A percentile compares a stretch with the other conserved stretches of the same genome.
Evolutionary conservation across 305 asterid species (phyloP).

Genomic region (Solanum chacoense): DNA sequence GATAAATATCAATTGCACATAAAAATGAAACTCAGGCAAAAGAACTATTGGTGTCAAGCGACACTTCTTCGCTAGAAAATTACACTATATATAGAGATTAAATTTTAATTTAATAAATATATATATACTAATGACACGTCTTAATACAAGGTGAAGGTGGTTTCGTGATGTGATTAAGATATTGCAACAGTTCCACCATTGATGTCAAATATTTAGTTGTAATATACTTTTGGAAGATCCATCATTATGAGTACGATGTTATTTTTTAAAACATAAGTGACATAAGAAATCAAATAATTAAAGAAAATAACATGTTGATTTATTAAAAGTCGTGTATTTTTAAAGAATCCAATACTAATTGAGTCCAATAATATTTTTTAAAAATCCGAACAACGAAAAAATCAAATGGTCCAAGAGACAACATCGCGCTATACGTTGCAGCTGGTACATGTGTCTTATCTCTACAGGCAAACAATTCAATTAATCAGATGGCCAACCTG

Average conservation of each 20-base stretch:
- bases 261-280: neutral
- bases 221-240: neutral
- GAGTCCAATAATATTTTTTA: rapidly evolving
- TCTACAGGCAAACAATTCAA: neutral
- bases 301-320: neutral
- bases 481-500: neutral
- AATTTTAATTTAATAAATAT: too few relatives aligned
- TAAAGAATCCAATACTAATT: rapidly evolving
- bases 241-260: neutral
- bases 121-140: too few relatives aligned
- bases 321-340: neutral
- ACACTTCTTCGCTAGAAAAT: too few relatives aligned
- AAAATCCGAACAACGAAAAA: neutral
- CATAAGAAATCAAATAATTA: neutral
- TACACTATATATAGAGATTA: too few relatives aligned
- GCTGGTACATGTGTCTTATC: neutral
- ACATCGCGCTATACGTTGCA: neutral
- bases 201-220: neutral
- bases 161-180: too few relatives aligned
- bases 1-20: neutral
- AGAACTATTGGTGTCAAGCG: neutral
- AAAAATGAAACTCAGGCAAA: too few relatives aligned
- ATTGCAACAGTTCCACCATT: too few relatives aligned
- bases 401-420: neutral
- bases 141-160: too few relatives aligned